A percentile compares a stretch with the other conserved stretches of the same genome.
Evolutionary conservation across 768 basidiomycete genomes (phyloP).

Genomic region (Xanthoconium stramineum): DNA sequence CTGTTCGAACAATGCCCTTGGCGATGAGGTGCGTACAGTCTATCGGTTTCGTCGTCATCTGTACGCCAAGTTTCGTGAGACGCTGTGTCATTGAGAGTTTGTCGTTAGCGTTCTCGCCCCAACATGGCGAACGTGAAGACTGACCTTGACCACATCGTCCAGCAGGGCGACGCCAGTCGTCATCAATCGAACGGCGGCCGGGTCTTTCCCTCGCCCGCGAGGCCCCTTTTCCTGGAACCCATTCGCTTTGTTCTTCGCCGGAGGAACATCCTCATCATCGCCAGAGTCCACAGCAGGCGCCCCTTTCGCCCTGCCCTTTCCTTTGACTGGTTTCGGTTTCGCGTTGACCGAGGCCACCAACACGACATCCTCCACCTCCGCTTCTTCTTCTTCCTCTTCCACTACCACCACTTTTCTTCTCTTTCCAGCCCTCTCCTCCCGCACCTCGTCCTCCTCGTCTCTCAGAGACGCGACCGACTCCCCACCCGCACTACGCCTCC

Average conservation of each 20-base stretch:
- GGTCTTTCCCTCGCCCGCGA: constrained; percentile 3
- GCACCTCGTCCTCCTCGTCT: constrained; percentile 10
- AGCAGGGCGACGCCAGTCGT: constrained; percentile 63
- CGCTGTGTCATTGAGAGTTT: constrained; percentile 36
- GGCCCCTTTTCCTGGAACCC: constrained; percentile 5
- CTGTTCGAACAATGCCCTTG: constrained; percentile 69
- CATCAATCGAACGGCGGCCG: constrained; percentile 46
- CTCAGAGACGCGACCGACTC: constrained; percentile 15
- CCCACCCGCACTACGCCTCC: constrained; percentile 32
- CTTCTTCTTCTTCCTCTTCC: constrained; percentile 26
- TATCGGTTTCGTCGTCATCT: constrained; percentile 51
- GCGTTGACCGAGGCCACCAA: constrained; percentile 6
- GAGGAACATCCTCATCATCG: not conserved
- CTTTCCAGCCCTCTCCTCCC: constrained; percentile 19
- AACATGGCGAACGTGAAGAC: constrained; percentile 3
- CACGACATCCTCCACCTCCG: constrained; percentile 18
- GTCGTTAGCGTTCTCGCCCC: not conserved
- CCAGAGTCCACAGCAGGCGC: not conserved
- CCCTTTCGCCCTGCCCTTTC: constrained; percentile 9
- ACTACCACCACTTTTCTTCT: constrained; percentile 18
- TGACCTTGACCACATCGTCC: constrained; percentile 60
- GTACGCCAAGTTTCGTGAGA: constrained; percentile 63
- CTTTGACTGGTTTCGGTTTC: constrained; percentile 12
- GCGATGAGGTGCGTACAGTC: constrained; percentile 83
- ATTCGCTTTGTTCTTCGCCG: constrained; percentile 3